Evolutionary conservation across 768 basidiomycete genomes (phyloP), one percentile per base, ranked within the genome.

Genomic region (Tulasnella sp.): DNA sequence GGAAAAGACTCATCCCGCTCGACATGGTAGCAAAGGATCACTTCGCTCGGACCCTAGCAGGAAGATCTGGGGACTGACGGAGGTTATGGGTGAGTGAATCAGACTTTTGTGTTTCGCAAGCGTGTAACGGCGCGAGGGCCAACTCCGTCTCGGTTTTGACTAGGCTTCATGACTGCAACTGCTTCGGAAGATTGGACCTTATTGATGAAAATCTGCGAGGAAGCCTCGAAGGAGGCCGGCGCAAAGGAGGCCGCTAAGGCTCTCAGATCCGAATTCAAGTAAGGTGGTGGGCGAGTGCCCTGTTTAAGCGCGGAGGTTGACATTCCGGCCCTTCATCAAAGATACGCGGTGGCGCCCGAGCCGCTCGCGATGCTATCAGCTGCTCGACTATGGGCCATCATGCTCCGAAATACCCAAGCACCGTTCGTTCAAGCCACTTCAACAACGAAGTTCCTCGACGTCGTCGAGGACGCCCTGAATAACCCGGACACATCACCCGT

Each of bases 191-290:
- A 96, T 84, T 95, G 94, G 92, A 85, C 89, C 0, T 89, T 95
- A 42, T 93, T 96, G 0, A 88, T 96, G 75, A 94, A 96, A 78
- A 93, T 96, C 22, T 96, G 94, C 83, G 96, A 97, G 77, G 88
- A 94, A 46, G 93, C 94, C 5, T 85, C 90, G 2, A 93, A 84
- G 83, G 94, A 96, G 79, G 84, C 86, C 12, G 91, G 92, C 77
- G 94, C 94, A 14, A 96, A 93, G 84, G 96, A 96, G 84, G 95
- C 96, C 0, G 91, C 93, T 9, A 91, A 92, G 78, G 94, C 96
- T 1, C 87, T 97, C 64, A 87, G 96, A 75, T 90, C 92, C 64
- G 95, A 96, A 85, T 95, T 98, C 89, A 96, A 96, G 91, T 94
- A 81, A 80, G 89, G 85, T 41, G 2, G 31, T 20, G 79, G 24